Conservation (phyloP, 371 early-diverging fungal genomes). For the Syncephalis plumigaleata region DNA sequence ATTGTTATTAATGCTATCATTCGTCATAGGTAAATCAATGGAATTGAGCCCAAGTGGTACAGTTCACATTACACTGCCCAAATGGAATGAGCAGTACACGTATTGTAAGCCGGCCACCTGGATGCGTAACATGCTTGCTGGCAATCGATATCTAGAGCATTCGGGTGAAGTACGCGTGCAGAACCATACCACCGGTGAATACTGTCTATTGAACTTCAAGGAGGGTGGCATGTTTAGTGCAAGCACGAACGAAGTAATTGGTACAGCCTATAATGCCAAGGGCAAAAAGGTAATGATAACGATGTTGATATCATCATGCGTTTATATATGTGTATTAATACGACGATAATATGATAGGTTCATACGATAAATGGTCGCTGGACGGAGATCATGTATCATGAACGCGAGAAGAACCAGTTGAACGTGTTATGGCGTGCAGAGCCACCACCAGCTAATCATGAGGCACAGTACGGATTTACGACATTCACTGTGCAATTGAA, state of each 20-base stretch:
- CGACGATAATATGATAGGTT: too few relatives aligned
- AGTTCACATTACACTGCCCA: constrained; percentile 35
- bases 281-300: constrained; percentile 10
- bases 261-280: constrained; percentile 21
- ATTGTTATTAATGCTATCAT: too few relatives aligned
- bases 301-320: too few relatives aligned
- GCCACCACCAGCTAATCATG: constrained; percentile 45
- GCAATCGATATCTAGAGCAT: constrained; percentile 59
- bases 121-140: constrained; percentile 61
- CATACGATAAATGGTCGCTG: constrained; percentile 30
- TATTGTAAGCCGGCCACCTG: constrained; percentile 56
- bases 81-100: constrained; percentile 47
- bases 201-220: constrained; percentile 35
- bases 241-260: constrained; percentile 46
- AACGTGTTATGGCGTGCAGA: constrained; percentile 66
- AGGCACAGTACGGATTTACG: constrained; percentile 76
- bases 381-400: constrained; percentile 27
- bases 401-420: constrained; percentile 26
- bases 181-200: constrained; percentile 50
- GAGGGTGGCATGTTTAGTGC: constrained; percentile 32
- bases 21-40: constrained; percentile 10
- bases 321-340: too few relatives aligned
- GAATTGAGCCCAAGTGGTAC: constrained; percentile 54
- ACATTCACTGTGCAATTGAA: constrained; percentile 60
- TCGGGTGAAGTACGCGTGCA: constrained; percentile 48